Percentiles rank a stretch among this genome's conserved stretches.
Conservation (phyloP, 495 filamentous ascomycete genomes). For the Hypoxylon subgilvum region DNA sequence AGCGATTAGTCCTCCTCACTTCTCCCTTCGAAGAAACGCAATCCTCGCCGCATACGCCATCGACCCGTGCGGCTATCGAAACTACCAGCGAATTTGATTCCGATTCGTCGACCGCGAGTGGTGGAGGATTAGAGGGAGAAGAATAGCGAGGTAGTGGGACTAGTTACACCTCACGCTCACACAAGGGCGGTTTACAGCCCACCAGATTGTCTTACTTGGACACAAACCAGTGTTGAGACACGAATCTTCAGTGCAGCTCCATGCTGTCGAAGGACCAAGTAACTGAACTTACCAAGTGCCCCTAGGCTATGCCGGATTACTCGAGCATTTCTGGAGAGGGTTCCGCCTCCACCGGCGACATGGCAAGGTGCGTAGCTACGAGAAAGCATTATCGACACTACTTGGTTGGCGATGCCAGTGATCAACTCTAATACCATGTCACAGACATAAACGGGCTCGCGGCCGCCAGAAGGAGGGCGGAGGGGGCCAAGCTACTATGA, state of each 20-base stretch:
- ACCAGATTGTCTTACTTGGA: conserved; percentile 8
- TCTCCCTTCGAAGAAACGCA: not conserved
- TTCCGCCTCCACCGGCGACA: conserved; percentile 42
- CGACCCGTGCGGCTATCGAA: no score
- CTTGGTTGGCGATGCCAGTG: not conserved
- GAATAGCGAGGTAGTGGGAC: not conserved
- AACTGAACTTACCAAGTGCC: conserved; percentile 4
- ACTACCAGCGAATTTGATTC: not conserved
- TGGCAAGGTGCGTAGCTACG: conserved; percentile 46
- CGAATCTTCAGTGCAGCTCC: conserved; percentile 12
- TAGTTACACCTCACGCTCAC: conserved; percentile 6
- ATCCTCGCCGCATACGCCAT: not conserved
- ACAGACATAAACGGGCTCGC: conserved; percentile 44
- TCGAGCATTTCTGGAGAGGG: conserved; percentile 48
- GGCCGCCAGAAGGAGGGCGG: conserved; percentile 49
- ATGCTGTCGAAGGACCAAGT: conserved; percentile 8
- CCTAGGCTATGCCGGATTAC: conserved; percentile 52
- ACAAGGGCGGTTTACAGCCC: conserved; percentile 7
- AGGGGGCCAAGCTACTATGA: conserved; percentile 80
- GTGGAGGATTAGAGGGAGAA: not conserved
- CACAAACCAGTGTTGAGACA: conserved; percentile 10
- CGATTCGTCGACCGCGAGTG: not conserved
- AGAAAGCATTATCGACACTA: not conserved
- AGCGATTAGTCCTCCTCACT: conserved; percentile 3
- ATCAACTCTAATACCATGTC: conserved; percentile 11